These are phyloP conservation scores for Beauveria sp. DNA, from an alignment of 2,329 filamentous ascomycete species.

Conservation along the genomic window DNA sequence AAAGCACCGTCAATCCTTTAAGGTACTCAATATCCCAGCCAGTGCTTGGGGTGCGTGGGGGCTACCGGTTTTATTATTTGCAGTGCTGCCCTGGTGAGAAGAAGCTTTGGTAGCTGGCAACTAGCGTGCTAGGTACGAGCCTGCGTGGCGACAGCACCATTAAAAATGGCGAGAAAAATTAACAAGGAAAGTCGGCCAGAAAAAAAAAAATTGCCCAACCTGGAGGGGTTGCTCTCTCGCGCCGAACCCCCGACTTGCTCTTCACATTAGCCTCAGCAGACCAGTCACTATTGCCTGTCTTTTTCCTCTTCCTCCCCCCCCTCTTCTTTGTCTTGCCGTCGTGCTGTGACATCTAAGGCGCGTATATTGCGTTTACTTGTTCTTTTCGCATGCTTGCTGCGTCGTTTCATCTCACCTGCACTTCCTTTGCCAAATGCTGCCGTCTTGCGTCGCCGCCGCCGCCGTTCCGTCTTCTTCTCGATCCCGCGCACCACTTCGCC, in stretches of 20 bases:
- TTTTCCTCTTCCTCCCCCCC: constrained; percentile 11
- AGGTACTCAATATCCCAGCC: not conserved
- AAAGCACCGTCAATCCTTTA: too few relatives aligned
- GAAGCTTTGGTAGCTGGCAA: too few relatives aligned
- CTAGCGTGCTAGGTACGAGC: too few relatives aligned
- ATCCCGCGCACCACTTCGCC: constrained; percentile 20
- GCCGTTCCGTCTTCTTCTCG: constrained; percentile 28
- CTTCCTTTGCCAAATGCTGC: constrained; percentile 2
- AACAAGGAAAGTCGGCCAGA: not conserved
- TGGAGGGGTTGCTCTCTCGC: not conserved
- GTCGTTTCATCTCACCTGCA: not conserved
- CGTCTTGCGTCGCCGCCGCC: constrained; percentile 16
- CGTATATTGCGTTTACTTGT: not conserved
- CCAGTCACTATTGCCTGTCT: constrained; percentile 4
- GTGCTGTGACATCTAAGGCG: not conserved
- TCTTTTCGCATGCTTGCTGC: not conserved
- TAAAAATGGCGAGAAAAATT: too few relatives aligned
- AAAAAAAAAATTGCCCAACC: not conserved
- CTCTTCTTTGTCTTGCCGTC: not conserved
- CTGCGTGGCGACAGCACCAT: too few relatives aligned
- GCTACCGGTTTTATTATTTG: not conserved
- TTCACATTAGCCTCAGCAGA: constrained; percentile 10
- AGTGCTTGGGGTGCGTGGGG: not conserved
- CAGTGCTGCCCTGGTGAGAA: not conserved
- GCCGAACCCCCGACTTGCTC: constrained; percentile 3